phyloP scores from a whole-genome alignment of 2,329 filamentous ascomycete genomes.

The Pseudocercospora fuligena region DNA sequence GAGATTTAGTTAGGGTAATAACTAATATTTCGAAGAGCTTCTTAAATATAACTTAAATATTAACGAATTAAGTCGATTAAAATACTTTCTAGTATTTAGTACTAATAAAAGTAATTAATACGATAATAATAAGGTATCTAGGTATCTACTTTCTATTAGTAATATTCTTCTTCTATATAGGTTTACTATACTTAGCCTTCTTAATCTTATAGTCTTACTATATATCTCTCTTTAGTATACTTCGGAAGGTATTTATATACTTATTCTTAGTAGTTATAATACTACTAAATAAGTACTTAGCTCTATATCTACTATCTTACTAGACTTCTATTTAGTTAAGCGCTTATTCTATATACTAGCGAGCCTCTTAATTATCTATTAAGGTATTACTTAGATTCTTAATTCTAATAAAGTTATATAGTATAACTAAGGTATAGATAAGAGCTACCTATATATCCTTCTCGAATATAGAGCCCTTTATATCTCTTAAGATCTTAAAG shows the following conservation, averaged over 20 bases:
- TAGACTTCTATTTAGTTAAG: not conserved
- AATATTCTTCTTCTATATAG: not conserved
- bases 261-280: not conserved
- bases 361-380: not conserved
- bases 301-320: not conserved
- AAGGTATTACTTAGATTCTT: not conserved
- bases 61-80: not conserved
- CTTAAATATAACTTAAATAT: too few relatives aligned
- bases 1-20: too few relatives aligned
- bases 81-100: too few relatives aligned
- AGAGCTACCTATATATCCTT: not conserved
- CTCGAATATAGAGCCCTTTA: not conserved
- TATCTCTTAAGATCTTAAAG: not conserved
- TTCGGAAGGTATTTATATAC: not conserved
- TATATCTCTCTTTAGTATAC: not conserved
- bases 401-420: conserved; percentile 3
- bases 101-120: not conserved
- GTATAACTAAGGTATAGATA: not conserved
- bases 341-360: not conserved
- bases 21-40: too few relatives aligned
- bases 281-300: not conserved
- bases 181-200: not conserved
- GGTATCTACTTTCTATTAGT: not conserved
- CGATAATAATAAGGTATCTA: not conserved
- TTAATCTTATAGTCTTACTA: not conserved